phyloP scores from a whole-genome alignment of 768 basidiomycete genomes.

The Postia placenta region DNA sequence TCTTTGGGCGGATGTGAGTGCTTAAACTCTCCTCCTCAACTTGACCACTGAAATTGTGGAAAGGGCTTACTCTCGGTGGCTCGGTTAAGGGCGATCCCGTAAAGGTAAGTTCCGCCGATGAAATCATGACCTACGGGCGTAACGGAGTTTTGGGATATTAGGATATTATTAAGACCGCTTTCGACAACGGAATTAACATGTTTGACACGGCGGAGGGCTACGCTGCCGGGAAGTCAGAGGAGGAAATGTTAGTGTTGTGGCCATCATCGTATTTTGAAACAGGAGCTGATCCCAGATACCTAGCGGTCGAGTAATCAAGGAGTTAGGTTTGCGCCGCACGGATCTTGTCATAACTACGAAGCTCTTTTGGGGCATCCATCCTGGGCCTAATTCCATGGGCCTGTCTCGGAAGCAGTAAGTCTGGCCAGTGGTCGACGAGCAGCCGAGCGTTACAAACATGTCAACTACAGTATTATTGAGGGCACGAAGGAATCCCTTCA shows the following conservation, averaged over 20 bases:
- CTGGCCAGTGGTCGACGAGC: background rate
- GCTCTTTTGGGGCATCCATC: constrained; percentile 62
- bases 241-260: constrained; percentile 49
- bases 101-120: constrained; percentile 36
- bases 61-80: constrained; percentile 56
- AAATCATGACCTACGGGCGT: background rate
- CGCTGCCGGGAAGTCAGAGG: constrained; percentile 61
- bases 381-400: constrained; percentile 49
- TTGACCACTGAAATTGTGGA: background rate
- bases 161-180: constrained; percentile 76
- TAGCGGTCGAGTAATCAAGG: constrained; percentile 67
- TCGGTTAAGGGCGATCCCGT: constrained; percentile 67
- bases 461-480: constrained; percentile 56
- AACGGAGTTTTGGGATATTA: constrained; percentile 16
- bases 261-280: background rate
- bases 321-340: constrained; percentile 55
- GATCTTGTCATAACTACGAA: constrained; percentile 80
- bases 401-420: constrained; percentile 56
- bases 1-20: constrained; percentile 58
- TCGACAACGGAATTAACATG: constrained; percentile 70
- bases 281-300: background rate
- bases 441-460: background rate
- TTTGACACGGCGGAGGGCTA: constrained; percentile 68
- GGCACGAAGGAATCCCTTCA: constrained; percentile 60
- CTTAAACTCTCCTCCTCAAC: background rate